A percentile compares a stretch with the other conserved stretches of the same genome.
Evolutionary conservation across 345 rosid genomes (phyloP).

Genomic region (Gossypium arboreum): DNA sequence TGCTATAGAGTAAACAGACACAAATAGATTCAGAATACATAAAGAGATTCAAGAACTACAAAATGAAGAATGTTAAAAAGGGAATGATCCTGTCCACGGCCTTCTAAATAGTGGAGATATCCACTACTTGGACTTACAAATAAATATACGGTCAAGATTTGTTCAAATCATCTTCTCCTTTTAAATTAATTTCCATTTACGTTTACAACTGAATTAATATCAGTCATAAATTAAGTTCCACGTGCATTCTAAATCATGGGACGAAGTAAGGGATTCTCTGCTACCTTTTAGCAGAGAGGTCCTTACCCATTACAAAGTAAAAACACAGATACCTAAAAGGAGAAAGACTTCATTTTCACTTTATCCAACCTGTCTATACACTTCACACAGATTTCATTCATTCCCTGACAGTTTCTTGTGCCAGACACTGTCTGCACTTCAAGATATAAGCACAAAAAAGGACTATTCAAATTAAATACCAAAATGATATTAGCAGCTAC

Average conservation of each 20-base stretch:
- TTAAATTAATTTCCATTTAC: background rate
- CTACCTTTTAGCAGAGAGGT: background rate
- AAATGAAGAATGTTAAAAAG: background rate
- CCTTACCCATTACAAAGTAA: background rate
- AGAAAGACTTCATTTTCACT: background rate
- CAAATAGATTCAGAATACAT: background rate
- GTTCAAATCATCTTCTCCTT: background rate
- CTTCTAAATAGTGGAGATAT: background rate
- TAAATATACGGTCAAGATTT: background rate
- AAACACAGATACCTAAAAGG: background rate
- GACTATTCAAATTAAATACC: background rate
- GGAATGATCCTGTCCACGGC: background rate
- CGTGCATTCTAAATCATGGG: background rate
- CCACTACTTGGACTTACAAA: background rate
- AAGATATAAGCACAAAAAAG: background rate
- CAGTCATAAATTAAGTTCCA: background rate
- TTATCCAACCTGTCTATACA: background rate
- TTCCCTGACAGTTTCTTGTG: background rate
- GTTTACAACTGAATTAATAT: background rate
- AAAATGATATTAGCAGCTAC: background rate
- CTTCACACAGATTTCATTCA: background rate
- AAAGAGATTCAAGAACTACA: background rate
- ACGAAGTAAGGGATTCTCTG: background rate
- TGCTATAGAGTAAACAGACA: background rate
- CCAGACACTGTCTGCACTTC: background rate